Base-by-base conservation (phyloP, 2,329 filamentous ascomycete genomes). In the Lachnellula cervina region DNA sequence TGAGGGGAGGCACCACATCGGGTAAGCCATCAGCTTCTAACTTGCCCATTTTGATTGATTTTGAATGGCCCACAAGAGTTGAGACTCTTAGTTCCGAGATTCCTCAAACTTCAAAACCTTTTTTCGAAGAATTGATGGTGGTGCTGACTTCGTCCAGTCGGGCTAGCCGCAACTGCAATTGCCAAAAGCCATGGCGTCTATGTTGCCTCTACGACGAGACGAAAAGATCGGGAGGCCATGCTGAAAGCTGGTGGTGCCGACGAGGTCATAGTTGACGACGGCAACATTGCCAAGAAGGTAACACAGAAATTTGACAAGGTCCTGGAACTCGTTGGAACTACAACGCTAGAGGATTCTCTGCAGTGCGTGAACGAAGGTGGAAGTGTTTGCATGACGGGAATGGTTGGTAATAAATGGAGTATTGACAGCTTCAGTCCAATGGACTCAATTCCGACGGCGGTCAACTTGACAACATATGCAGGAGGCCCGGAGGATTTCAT, bases 1-100 rank as follows among this genome's bases (percentile, higher is more conserved):
- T 80, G 14, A 68, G 77, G 5, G 77, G 77, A 2, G 76, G 75
- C 0, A 79, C 77, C 3, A 77, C 75, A 14, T 74, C 71, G 51
- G 72, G 43, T 46, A 28, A 44, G 42, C 42, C 6, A 44, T 4
- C 16, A 21, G 11, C 5, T 44, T 8, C 25, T 28, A 8, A 7
- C 8, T 2, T 8, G 25, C 2, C 8, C 25, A 2, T 28, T 28
- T 28, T 28, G 25, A 2, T 28, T 28, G 25, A 28, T 28, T 28
- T 28, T 6, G 2, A 28, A 7, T 28, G 25, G 6, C 7, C 25
- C 6, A 7, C 8, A 28, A 28, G 25, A 28, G 25, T 8, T 28
- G 25, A 28, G 25, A 7, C 25, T 2, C 8, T 28, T 28, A 28
- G 25, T 28, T 28, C 25, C 8, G 25, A 28, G 25, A 28, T 8